Conservation (phyloP, 2,329 filamentous ascomycete genomes). For the Penicillium sumatraense region DNA sequence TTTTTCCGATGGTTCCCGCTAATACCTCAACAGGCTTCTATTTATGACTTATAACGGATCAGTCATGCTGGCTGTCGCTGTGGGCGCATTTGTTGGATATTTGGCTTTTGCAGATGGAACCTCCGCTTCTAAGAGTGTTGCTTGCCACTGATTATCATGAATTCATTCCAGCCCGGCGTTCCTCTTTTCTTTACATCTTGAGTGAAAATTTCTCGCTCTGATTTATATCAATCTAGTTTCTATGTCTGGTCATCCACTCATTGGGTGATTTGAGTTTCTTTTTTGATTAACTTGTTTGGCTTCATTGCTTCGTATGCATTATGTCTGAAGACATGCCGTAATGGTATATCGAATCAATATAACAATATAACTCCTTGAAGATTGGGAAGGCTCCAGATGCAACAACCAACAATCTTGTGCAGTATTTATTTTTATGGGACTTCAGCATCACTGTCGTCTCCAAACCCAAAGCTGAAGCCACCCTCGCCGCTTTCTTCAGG, state of each 20-base stretch:
- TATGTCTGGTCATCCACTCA: too few species aligned
- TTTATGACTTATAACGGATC: conserved; percentile 99
- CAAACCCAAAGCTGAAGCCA: conserved; percentile 69
- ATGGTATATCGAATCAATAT: background rate
- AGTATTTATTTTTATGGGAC: conserved; percentile 44
- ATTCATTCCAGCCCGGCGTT: background rate
- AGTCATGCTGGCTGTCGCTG: conserved; percentile 89
- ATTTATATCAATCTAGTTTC: background rate
- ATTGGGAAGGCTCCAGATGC: background rate
- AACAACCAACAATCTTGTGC: background rate
- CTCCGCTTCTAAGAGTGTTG: conserved; percentile 79
- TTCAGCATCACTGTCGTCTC: conserved; percentile 59
- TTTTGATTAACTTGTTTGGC: background rate
- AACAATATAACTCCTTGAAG: background rate
- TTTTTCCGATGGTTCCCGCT: background rate
- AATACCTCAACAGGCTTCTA: conserved; percentile 68
- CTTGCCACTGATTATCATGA: conserved; percentile 73
- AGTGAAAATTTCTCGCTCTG: background rate
- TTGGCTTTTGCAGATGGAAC: conserved; percentile 75
- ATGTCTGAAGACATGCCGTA: background rate
- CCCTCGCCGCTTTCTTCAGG: conserved; percentile 32
- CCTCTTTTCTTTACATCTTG: background rate
- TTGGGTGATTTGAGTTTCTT: background rate
- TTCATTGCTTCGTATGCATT: background rate
- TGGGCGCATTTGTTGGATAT: conserved; percentile 89